Base-by-base conservation (phyloP, 129 eudicot genomes). In the Chrysanthemum seticuspe region DNA sequence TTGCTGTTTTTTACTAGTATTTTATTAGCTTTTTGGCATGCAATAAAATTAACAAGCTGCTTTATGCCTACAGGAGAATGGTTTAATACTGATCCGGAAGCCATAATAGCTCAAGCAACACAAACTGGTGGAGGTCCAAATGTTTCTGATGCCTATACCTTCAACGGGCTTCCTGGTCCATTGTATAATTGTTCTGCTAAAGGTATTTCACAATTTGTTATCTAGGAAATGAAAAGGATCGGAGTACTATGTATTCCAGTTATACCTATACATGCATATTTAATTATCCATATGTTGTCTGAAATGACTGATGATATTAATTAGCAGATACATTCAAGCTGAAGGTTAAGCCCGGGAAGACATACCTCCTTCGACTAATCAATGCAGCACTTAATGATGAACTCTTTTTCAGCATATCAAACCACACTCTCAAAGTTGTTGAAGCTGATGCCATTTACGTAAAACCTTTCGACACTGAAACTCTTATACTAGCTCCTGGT, bases 401-500 rank as follows among this genome's bases (percentile, higher is more conserved):
- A 19, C 52, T 74, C 11, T 80, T 69, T 65, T 75, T 74, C 15
- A 80, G 76, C 10, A 70, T 74, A n/a, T 74, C 84, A 27, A 75
- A 75, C 21, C 84, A 80, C 76, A 75, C 61, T 0, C 49, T 80
- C 9, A 80, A 76, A 8, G 73, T 75, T 12, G 81, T 75, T 16
- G 84, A 74, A 57, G 71, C 72, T n/a, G 84, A 80, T 75, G 84
- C 80, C 13, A 25, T 75, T 15, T 75, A 75, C 13, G 67, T 63
- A 2, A 80, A 74, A 27, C 80, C 84, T 13, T 80, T 68, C n/a
- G 72, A 80, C 68, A 83, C 88, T 5, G 57, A 80, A 9, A 83
- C 83, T 44, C 52, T 83, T 74, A 51, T 86, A 1, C 75, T 86
- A 10, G 55, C 86, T 59, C 88, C 91, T 4, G 91, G 91, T 52